Base-by-base conservation (phyloP, 768 basidiomycete species). In the Pisolithus microcarpus region DNA sequence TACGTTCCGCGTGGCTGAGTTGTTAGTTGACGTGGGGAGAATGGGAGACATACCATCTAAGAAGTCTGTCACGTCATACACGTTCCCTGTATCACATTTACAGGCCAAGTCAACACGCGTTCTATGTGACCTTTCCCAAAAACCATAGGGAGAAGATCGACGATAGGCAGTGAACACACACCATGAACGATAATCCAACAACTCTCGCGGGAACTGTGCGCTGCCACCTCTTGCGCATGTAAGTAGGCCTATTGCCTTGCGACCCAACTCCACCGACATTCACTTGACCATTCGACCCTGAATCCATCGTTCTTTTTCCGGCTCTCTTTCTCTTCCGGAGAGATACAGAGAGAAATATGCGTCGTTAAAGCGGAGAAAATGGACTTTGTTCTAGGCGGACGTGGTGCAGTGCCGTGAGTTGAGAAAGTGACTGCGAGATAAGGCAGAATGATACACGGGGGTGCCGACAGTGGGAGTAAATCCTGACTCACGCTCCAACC, bases 121-220 rank as follows among this genome's bases (percentile, higher is more conserved):
- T 9, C 0, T 6, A 2, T 40, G 8, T 7, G 37, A 1, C 30
- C n/a, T 46, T 19, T 16, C 30, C 39, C 28, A 9, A 18, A 13
- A n/a, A 28, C 15, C 42, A 1, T 18, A 26, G 13, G 13, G 16
- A 38, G 30, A 43, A 23, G 31, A 28, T n/a, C 5, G 31, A 16
- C 24, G 21, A 23, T 23, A 24, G 43, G 38, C 18, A 48, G n/a
- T 42, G 16, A 24, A 60, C 72, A 38, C 72, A 38, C 55, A 84
- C 87, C 85, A 57, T 91, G 87, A 1, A 92, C 85, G 51, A 92
- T 89, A 52, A 91, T 89, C 85, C 85, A 87, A 57, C 84, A 85
- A 55, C 77, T 80, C 49, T 85, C 77, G 19, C 83, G 68, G 38
- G 65, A 71, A 56, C 77, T 79, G 58, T 84, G 82, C 55, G 71